Base-by-base conservation (phyloP, 495 filamentous ascomycete genomes). In the Sporormia fimetaria region DNA sequence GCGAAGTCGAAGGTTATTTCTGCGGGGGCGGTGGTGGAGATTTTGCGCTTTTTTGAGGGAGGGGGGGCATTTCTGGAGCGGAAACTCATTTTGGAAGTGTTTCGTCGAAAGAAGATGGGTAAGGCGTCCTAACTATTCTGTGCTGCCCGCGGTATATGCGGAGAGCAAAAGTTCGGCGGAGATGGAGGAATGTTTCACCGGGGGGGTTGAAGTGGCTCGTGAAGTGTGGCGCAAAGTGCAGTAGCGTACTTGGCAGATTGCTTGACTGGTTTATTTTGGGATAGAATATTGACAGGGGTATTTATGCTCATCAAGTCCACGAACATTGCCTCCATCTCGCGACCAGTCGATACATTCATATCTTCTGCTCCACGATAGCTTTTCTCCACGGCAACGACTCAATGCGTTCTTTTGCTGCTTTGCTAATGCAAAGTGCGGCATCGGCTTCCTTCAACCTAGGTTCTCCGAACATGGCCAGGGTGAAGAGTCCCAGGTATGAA, bases 401-500 rank as follows among this genome's bases (percentile, higher is more conserved):
- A 9, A 54, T 25, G 33, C 46, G 51, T 16, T 27, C 21, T 18
- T 44, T 45, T 12, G 45, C 54, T 15, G 31, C 36, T 12, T 47
- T 71, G 67, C 57, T 78, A 49, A 74, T 67, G 46, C 64, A 64
- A 55, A 51, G 26, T 1, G 42, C 28, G 1, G 40, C 22, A 34
- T 54, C 41, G 10, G 51, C 24, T 20, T 45, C 44, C 47, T 61
- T 58, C 23, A 61, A 31, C 4, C 44, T 51, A 7, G 42, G 12
- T 29, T 54, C 37, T 6, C 52, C 54, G 14, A 55, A 44, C 16
- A 65, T 33, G 22, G 57, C 76, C 16, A 98, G 63, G 3, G 78
- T 77, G 0, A 86, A 77, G 25, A 96, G 71, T 3, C 88, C 90
- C 37, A 96, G 76, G 59, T 83, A 94, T 1, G 80, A 81, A 54